Evolutionary conservation across 2,329 filamentous ascomycete species (phyloP).

Genomic region (Cytospora schulzeri): DNA sequence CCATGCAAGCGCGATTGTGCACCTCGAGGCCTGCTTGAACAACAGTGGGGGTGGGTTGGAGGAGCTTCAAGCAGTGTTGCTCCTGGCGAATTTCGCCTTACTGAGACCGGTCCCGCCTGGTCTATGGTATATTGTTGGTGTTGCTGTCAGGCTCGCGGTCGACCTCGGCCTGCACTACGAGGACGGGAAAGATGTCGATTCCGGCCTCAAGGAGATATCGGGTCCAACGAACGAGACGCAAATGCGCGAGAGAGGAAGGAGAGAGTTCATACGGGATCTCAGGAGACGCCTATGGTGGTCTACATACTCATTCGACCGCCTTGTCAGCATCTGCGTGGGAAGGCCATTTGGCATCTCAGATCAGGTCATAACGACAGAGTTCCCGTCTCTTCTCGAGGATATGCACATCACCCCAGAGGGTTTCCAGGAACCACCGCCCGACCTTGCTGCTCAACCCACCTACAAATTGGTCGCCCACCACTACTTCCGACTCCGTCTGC

Average conservation of each 20-base stretch:
- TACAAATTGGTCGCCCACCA: conserved; percentile 93
- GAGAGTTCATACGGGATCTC: conserved; percentile 84
- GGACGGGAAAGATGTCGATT: conserved; percentile 69
- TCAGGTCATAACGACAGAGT: conserved; percentile 92
- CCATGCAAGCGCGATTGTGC: conserved; percentile 89
- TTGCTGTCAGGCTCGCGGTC: conserved; percentile 85
- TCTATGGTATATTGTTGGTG: conserved; percentile 95
- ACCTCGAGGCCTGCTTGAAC: conserved; percentile 84
- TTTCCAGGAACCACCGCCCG: conserved; percentile 62
- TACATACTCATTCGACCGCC: conserved; percentile 90
- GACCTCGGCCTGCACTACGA: conserved; percentile 93
- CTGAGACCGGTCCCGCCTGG: conserved; percentile 89
- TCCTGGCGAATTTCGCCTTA: conserved; percentile 89
- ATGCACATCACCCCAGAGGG: conserved; percentile 81
- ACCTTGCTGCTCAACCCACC: conserved; percentile 63
- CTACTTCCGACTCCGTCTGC: conserved; percentile 82
- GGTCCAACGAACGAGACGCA: conserved; percentile 42
- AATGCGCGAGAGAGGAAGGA: conserved; percentile 60
- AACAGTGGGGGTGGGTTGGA: conserved; percentile 87
- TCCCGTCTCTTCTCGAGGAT: conserved; percentile 87
- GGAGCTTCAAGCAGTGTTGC: conserved; percentile 87
- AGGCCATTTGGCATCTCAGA: conserved; percentile 94
- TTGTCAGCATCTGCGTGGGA: conserved; percentile 92
- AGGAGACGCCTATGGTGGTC: conserved; percentile 94
- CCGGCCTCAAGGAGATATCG: conserved; percentile 56